Evolutionary conservation across 345 rosid species (phyloP).

Genomic region (Arabidopsis arenosa): DNA sequence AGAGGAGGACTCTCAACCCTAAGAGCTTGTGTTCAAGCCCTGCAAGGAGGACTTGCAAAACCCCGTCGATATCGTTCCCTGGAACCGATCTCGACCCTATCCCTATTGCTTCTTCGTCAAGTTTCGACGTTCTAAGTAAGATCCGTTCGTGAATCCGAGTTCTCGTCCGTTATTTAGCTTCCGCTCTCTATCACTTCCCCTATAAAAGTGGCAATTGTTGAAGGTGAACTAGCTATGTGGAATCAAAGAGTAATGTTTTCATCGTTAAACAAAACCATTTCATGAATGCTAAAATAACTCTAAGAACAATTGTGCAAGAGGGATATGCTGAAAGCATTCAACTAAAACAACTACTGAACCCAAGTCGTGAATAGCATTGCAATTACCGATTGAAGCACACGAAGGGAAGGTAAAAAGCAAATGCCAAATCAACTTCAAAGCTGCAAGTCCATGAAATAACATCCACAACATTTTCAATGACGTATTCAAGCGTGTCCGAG

Average conservation of each 20-base stretch:
- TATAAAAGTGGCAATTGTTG: slow-evolving; percentile 37
- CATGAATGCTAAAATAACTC: background rate
- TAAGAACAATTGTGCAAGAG: background rate
- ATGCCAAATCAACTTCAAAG: slow-evolving; percentile 70
- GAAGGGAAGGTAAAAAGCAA: slow-evolving; percentile 72
- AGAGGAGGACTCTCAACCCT: too few species aligned
- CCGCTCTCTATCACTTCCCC: slow-evolving; percentile 55
- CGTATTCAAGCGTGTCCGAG: slow-evolving; percentile 60
- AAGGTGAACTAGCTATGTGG: background rate
- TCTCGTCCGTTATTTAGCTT: too few species aligned
- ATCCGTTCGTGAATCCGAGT: too few species aligned
- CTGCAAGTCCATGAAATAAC: slow-evolving; percentile 75
- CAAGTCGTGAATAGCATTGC: background rate
- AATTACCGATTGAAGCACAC: slow-evolving; percentile 84
- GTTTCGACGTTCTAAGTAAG: too few species aligned
- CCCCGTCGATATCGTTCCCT: too few species aligned
- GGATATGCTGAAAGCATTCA: background rate
- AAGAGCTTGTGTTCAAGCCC: too few species aligned
- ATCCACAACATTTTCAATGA: slow-evolving; percentile 67
- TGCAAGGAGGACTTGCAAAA: too few species aligned
- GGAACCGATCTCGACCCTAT: too few species aligned
- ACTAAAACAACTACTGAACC: background rate
- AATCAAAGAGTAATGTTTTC: background rate
- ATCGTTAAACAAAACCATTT: too few species aligned
- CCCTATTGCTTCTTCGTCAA: too few species aligned